These are phyloP conservation scores for Phoenix dactylifera DNA, from an alignment of 176 grass and related monocot species.

Conservation along the genomic window DNA sequence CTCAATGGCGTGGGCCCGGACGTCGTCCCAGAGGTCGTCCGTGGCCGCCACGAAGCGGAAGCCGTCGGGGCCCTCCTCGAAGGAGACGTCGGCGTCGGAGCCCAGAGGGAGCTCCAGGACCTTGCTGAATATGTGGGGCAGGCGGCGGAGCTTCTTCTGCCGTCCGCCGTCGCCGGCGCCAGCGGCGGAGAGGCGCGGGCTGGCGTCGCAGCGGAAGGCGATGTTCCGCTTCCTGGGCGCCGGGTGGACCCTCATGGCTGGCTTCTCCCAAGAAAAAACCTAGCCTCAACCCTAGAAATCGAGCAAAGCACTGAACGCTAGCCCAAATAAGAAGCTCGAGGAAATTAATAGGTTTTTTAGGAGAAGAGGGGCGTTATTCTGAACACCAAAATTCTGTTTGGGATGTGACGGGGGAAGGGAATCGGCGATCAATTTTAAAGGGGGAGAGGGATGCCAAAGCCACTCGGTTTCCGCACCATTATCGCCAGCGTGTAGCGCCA, in stretches of 20 bases:
- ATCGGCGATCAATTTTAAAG: no score
- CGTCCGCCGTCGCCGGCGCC: background rate
- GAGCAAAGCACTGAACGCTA: no score
- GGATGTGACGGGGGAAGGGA: no score
- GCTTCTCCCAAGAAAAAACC: background rate
- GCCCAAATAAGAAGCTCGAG: no score
- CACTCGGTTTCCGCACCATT: no score
- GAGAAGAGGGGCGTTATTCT: no score
- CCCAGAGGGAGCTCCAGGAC: constrained; percentile 90
- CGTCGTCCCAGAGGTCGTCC: constrained; percentile 40
- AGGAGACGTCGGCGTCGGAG: constrained; percentile 68
- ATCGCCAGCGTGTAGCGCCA: no score
- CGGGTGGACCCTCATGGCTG: constrained; percentile 38
- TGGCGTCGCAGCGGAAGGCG: constrained; percentile 22
- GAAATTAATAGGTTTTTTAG: no score
- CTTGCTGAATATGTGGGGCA: constrained; percentile 91
- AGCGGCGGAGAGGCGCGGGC: constrained; percentile 1
- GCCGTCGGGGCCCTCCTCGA: constrained; percentile 60
- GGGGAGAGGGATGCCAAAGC: no score
- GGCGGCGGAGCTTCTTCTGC: constrained; percentile 88
- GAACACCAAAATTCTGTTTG: no score
- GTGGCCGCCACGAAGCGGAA: constrained; percentile 74
- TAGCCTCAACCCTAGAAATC: no score
- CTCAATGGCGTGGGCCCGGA: constrained; percentile 59
- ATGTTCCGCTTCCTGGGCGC: constrained; percentile 36